Conservation (phyloP, 2,329 filamentous ascomycete genomes). For the Penicillium digitatum region DNA sequence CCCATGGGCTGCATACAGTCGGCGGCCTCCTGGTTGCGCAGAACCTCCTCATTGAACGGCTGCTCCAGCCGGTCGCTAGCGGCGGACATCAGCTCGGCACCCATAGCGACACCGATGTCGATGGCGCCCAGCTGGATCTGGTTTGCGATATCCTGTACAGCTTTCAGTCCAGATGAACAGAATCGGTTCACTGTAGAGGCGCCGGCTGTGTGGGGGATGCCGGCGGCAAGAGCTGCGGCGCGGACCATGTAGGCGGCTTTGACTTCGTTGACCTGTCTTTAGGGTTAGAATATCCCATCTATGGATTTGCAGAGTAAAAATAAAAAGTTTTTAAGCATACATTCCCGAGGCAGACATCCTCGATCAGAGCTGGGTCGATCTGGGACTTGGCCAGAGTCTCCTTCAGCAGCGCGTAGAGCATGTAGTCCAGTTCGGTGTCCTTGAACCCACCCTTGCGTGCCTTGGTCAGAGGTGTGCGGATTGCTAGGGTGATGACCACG, state of each 20-base stretch:
- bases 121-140: conserved; percentile 77
- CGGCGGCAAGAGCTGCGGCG: conserved; percentile 81
- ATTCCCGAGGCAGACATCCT: conserved; percentile 91
- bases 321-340: conserved; percentile 50
- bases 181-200: conserved; percentile 87
- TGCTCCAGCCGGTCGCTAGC: conserved; percentile 66
- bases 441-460: conserved; percentile 90
- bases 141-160: conserved; percentile 90
- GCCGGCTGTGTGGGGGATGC: conserved; percentile 84
- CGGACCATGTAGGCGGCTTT: conserved; percentile 90
- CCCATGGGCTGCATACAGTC: conserved; percentile 97
- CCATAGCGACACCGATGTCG: conserved; percentile 79
- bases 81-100: conserved; percentile 81
- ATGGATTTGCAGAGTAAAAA: not conserved
- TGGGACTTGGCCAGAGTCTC: conserved; percentile 67
- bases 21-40: conserved; percentile 68
- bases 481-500: conserved; percentile 88
- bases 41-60: conserved; percentile 73
- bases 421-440: conserved; percentile 83
- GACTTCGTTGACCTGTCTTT: conserved; percentile 65
- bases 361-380: conserved; percentile 73
- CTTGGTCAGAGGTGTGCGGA: conserved; percentile 86
- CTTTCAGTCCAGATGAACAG: conserved; percentile 94
- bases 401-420: conserved; percentile 79
- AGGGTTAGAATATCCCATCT: not conserved